Conservation (phyloP, 1,284 basidiomycete species). For the Leccinum ponderosum region DNA sequence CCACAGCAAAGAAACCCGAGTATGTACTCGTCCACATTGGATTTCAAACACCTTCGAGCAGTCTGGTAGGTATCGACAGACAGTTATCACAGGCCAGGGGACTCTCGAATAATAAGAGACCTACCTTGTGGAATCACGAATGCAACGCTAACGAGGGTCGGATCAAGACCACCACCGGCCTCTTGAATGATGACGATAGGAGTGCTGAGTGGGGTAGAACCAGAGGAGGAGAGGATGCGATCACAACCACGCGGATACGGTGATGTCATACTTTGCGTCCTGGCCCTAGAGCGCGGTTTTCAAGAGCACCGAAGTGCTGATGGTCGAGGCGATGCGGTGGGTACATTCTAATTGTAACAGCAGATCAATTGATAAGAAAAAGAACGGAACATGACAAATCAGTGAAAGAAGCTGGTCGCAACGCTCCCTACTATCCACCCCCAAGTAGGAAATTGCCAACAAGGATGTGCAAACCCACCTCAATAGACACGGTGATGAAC, state of each 20-base stretch:
- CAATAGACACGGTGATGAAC: no score
- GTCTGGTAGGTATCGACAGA: no score
- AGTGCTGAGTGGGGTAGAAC: conserved; percentile 70
- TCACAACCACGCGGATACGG: conserved; percentile 43
- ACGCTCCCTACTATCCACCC: no score
- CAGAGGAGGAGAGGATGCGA: conserved; percentile 85
- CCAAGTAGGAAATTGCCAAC: no score
- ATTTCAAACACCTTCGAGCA: no score
- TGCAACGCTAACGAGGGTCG: conserved; percentile 80
- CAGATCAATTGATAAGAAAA: not conserved
- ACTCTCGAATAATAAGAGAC: no score
- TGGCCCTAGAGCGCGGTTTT: conserved; percentile 97
- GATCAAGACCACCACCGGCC: conserved; percentile 51
- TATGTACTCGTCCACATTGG: no score
- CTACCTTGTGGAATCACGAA: conserved; percentile 49
- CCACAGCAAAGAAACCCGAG: no score
- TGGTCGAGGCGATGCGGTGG: conserved; percentile 85
- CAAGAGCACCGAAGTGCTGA: conserved; percentile 94
- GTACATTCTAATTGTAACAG: conserved; percentile 67
- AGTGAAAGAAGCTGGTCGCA: no score
- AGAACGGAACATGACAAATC: not conserved
- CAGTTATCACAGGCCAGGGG: no score
- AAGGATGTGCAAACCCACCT: no score
- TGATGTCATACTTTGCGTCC: conserved; percentile 83
- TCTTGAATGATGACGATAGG: conserved; percentile 18